Base-by-base conservation (phyloP, 768 basidiomycete species). In the Phlebiopsis gigantea region DNA sequence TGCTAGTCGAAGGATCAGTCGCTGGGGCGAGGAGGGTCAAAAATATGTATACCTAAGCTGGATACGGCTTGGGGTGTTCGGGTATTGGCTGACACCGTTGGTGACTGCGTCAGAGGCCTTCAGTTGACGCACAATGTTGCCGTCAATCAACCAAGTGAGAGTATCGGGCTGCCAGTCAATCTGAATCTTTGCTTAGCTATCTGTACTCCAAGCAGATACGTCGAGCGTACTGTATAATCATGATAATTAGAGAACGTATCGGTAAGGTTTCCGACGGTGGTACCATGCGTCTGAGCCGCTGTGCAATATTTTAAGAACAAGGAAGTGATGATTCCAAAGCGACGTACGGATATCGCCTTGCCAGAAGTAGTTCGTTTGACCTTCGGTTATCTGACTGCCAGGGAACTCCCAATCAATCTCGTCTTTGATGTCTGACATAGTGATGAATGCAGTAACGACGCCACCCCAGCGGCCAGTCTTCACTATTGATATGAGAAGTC, bases 391-490 rank as follows among this genome's bases (percentile, higher is more conserved):
- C 19, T 71, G 64, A 46, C 73, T 73, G 5, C 88, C 88, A 54
- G 88, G 86, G 64, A 85, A 92, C 67, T 91, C 89, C 89, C 90
- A 91, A 61, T 93, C 90, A 51, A 93, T 88, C 67, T 92, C 90
- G 65, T 90, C 88, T 67, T 88, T 90, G 63, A 91, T 77, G 61
- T 86, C 81, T 17, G 71, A 73, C 91, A 93, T 93, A 5, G 85
- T 87, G 64, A 91, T 89, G 71, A 88, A 88, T 8, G 92, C 91
- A 0, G 87, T 85, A 53, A 95, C 87, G 6, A 94, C 84, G 30
- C 91, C 91, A 17, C 68, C 77, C 89, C 88, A 91, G 56, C 82
- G 80, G 42, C 87, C 83, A 0, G 89, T 87, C 72, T 90, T 91
- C 62, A 90, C 87, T 88, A 63, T 14, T 47, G 8, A 44, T 9